Conservation (phyloP, 225 moss, liverwort and hornwort species). For the Physcomitrium patens region DNA sequence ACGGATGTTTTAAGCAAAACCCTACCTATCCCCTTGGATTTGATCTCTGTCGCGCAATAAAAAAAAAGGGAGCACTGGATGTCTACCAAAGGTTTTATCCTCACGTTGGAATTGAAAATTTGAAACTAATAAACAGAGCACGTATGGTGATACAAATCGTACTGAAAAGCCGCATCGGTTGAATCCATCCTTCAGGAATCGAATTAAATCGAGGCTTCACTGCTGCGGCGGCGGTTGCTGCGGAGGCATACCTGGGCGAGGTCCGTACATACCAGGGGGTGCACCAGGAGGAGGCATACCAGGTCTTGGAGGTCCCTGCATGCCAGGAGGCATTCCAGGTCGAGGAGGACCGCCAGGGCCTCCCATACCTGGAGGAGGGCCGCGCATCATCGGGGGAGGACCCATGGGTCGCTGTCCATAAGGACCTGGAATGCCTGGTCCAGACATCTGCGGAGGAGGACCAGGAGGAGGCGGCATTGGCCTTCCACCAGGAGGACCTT, state of each 20-base stretch:
- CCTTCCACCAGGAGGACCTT: slow-evolving; percentile 43
- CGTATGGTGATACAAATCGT: neutral
- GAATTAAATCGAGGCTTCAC: slow-evolving; percentile 2
- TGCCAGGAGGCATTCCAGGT: slow-evolving; percentile 92
- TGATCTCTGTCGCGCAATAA: slow-evolving; percentile 13
- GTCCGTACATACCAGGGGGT: slow-evolving; percentile 90
- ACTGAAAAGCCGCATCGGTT: neutral
- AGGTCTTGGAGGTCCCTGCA: slow-evolving; percentile 83
- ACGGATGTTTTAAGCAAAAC: slow-evolving; percentile 27
- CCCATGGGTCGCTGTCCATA: slow-evolving; percentile 86
- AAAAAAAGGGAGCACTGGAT: slow-evolving; percentile 10
- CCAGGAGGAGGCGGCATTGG: slow-evolving; percentile 80
- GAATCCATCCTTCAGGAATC: neutral
- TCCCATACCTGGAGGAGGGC: slow-evolving; percentile 88
- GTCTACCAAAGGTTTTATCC: slow-evolving; percentile 28
- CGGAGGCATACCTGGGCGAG: slow-evolving; percentile 91
- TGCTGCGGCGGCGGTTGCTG: slow-evolving; percentile 65
- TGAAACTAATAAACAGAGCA: slow-evolving; percentile 16
- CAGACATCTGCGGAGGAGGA: slow-evolving; percentile 59
- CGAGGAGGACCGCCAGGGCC: slow-evolving; percentile 82
- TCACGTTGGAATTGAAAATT: slow-evolving; percentile 23
- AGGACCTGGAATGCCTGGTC: slow-evolving; percentile 80
- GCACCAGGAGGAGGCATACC: slow-evolving; percentile 81
- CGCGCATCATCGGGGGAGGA: slow-evolving; percentile 98
- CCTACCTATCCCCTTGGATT: slow-evolving; percentile 30